Percentiles rank a stretch among this genome's conserved stretches.
Evolutionary conservation across 345 rosid species (phyloP).

Genomic region (Acer yangbiense): DNA sequence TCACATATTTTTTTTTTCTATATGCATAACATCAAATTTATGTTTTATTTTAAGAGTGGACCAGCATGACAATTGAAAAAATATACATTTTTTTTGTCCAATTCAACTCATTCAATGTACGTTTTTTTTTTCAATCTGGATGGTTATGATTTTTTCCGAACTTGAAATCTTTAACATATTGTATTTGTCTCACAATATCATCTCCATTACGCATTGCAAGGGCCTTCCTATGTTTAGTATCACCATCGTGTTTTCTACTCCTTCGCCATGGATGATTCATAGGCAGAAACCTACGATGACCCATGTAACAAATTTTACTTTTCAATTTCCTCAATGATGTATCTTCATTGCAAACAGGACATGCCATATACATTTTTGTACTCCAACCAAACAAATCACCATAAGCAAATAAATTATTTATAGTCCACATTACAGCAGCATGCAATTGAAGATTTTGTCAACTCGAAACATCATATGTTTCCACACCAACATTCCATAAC

Average conservation of each 20-base stretch:
- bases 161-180: no score
- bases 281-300: neutral
- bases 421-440: constrained; percentile 10
- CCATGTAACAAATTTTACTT: neutral
- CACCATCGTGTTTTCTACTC: neutral
- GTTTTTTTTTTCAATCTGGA: neutral
- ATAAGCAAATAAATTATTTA: constrained; percentile 2
- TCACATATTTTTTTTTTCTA: neutral
- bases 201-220: no score
- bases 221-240: no score
- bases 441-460: neutral
- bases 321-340: no score
- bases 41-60: neutral
- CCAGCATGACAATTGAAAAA: neutral
- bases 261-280: neutral
- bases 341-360: neutral
- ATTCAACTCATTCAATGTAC: neutral
- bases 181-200: no score
- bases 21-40: neutral
- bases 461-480: constrained; percentile 5
- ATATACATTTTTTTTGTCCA: neutral
- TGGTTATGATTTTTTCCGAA: no score
- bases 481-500: constrained; percentile 5
- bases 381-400: neutral
- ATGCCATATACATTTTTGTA: neutral